These are phyloP conservation scores for Monotropa hypopitys DNA, from an alignment of 179 eudicot genomes.

Conservation along the genomic window DNA sequence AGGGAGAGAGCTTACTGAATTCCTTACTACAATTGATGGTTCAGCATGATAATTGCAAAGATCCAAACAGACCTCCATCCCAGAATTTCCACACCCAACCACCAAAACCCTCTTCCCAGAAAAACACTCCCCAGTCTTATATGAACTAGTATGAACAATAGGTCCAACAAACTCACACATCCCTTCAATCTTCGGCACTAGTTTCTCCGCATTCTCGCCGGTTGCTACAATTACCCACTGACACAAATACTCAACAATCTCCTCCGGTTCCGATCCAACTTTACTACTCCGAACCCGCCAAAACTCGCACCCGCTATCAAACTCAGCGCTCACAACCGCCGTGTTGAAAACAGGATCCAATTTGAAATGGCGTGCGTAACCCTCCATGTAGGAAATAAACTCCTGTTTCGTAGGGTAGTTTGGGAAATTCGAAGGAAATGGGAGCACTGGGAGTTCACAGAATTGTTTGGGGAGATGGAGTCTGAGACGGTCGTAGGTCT, in stretches of 20 bases:
- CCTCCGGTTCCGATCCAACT: neutral
- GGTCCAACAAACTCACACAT: conserved; percentile 29
- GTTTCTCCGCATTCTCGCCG: conserved; percentile 64
- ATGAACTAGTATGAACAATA: conserved; percentile 44
- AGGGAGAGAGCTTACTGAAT: conserved; percentile 36
- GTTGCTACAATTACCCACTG: conserved; percentile 62
- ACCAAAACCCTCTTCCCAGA: conserved; percentile 43
- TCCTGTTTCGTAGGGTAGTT: conserved; percentile 54
- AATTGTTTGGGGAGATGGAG: conserved; percentile 64
- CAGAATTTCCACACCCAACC: conserved; percentile 87
- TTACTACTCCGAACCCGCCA: conserved; percentile 39
- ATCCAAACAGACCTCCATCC: conserved; percentile 77
- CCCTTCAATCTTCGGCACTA: conserved; percentile 36
- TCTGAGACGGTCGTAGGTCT: conserved; percentile 53
- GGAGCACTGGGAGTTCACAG: conserved; percentile 45
- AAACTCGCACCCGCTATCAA: conserved; percentile 23
- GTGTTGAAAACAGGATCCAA: conserved; percentile 28
- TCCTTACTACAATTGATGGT: conserved; percentile 61
- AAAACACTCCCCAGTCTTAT: conserved; percentile 38
- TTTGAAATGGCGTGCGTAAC: conserved; percentile 31
- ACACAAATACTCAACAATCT: conserved; percentile 29
- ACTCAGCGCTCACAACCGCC: conserved; percentile 36
- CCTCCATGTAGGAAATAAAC: conserved; percentile 39
- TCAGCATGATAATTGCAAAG: conserved; percentile 54
- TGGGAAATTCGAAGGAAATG: conserved; percentile 46